These are phyloP conservation scores for Euptelea pleiosperma DNA, from an alignment of 164 flowering plant species.

Conservation along the genomic window DNA sequence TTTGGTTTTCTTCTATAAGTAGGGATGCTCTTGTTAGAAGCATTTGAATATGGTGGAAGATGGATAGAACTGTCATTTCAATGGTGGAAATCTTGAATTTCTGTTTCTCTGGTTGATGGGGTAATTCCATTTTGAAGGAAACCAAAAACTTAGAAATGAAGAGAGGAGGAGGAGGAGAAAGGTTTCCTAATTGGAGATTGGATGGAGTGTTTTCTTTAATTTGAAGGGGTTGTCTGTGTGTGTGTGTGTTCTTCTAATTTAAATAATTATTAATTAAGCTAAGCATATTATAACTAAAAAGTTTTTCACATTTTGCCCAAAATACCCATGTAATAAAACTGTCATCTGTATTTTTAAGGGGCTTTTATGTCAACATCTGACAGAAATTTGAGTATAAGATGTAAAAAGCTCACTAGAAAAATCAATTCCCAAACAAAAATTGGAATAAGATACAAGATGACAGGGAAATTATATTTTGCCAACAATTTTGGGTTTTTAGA, in stretches of 20 bases:
- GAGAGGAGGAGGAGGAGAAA: background rate
- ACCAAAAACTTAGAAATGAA: background rate
- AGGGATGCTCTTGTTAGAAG: conserved; percentile 25
- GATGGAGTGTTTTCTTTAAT: background rate
- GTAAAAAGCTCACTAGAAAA: too few species aligned
- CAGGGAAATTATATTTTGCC: too few species aligned
- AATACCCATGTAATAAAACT: too few species aligned
- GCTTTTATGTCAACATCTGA: too few species aligned
- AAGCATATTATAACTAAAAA: background rate
- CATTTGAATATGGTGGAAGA: conserved; percentile 15
- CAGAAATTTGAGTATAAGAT: too few species aligned
- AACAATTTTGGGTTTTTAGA: too few species aligned
- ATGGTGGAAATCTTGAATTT: too few species aligned
- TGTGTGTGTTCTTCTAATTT: conserved; percentile 1
- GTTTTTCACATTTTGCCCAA: too few species aligned
- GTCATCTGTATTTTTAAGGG: too few species aligned
- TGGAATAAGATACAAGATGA: too few species aligned
- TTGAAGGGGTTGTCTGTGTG: background rate
- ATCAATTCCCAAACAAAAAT: too few species aligned
- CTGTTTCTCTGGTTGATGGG: background rate
- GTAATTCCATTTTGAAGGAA: conserved; percentile 6
- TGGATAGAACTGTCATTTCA: background rate
- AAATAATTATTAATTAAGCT: background rate
- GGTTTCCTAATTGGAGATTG: background rate
- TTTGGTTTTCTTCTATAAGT: background rate